phyloP scores from a whole-genome alignment of 495 filamentous ascomycete species.

The Penicillium salamii region DNA sequence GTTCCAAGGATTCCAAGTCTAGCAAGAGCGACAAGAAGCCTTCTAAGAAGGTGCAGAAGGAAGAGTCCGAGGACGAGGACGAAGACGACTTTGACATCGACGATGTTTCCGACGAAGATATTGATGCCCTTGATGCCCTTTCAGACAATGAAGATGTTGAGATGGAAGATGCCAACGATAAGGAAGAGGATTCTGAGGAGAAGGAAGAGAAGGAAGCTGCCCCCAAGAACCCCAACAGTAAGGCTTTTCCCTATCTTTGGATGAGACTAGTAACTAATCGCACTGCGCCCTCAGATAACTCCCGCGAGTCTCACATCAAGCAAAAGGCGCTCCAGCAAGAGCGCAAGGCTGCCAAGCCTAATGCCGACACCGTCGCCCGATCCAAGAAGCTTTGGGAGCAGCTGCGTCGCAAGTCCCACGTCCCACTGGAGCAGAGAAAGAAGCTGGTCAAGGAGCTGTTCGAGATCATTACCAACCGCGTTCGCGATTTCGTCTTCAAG shows the following conservation, averaged over 20 bases:
- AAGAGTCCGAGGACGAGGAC: slow-evolving; percentile 31
- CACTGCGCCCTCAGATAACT: slow-evolving; percentile 33
- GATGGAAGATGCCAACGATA: slow-evolving; percentile 33
- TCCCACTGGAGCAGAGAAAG: slow-evolving; percentile 80
- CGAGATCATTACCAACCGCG: slow-evolving; percentile 79
- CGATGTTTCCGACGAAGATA: slow-evolving; percentile 38
- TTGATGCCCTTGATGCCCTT: slow-evolving; percentile 24
- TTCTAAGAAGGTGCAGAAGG: slow-evolving; percentile 31
- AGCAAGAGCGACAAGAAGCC: slow-evolving; percentile 34
- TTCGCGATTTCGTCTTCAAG: slow-evolving; percentile 96
- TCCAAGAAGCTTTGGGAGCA: slow-evolving; percentile 97
- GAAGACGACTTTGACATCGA: slow-evolving; percentile 47
- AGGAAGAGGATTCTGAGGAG: slow-evolving; percentile 23
- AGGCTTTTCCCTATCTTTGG: slow-evolving; percentile 8
- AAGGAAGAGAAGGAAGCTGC: slow-evolving; percentile 12
- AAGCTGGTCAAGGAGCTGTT: slow-evolving; percentile 84
- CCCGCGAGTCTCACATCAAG: slow-evolving; percentile 85
- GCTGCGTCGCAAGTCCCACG: slow-evolving; percentile 85
- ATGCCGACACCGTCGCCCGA: slow-evolving; percentile 82
- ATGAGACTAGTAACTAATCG: slow-evolving; percentile 7
- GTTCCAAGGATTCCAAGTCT: slow-evolving; percentile 21
- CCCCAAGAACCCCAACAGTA: slow-evolving; percentile 30
- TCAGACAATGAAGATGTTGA: slow-evolving; percentile 36
- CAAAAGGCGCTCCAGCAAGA: slow-evolving; percentile 86
- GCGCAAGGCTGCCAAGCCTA: slow-evolving; percentile 87